Percentiles rank a stretch among this genome's conserved stretches.
Evolutionary conservation across 2,329 filamentous ascomycete species (phyloP).

Genomic region (Penicillium janthinellum): DNA sequence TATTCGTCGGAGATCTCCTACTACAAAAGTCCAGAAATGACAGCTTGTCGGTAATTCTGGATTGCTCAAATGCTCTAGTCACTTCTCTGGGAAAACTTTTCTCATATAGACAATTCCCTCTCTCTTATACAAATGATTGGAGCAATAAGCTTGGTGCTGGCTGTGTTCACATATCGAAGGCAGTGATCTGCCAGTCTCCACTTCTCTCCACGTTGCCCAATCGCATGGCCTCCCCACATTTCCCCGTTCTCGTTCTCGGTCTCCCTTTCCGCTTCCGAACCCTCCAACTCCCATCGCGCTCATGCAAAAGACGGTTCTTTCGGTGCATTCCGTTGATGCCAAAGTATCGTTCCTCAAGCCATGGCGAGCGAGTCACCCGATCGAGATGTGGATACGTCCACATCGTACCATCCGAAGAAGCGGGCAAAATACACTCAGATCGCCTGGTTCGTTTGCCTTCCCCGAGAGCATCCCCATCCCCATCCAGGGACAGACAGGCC

Average conservation of each 20-base stretch:
- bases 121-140: not conserved
- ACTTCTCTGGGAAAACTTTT: no score
- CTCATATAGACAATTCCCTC: no score
- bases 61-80: not conserved
- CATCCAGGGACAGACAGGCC: not conserved
- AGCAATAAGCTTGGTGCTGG: not conserved
- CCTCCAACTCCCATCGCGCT: not conserved
- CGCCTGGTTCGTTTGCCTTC: slow-evolving; percentile 32
- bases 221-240: not conserved
- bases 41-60: not conserved
- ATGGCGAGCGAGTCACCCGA: slow-evolving; percentile 6
- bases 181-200: not conserved
- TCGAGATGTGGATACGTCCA: slow-evolving; percentile 2
- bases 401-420: slow-evolving; percentile 22
- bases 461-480: not conserved
- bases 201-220: not conserved
- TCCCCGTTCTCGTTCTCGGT: not conserved
- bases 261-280: not conserved
- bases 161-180: not conserved
- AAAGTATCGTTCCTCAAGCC: not conserved
- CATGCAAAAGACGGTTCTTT: not conserved
- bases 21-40: not conserved
- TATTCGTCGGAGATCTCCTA: not conserved
- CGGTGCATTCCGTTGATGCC: not conserved
- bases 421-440: slow-evolving; percentile 40